phyloP scores from a whole-genome alignment of 768 basidiomycete genomes.

The Suillus occidentalis region DNA sequence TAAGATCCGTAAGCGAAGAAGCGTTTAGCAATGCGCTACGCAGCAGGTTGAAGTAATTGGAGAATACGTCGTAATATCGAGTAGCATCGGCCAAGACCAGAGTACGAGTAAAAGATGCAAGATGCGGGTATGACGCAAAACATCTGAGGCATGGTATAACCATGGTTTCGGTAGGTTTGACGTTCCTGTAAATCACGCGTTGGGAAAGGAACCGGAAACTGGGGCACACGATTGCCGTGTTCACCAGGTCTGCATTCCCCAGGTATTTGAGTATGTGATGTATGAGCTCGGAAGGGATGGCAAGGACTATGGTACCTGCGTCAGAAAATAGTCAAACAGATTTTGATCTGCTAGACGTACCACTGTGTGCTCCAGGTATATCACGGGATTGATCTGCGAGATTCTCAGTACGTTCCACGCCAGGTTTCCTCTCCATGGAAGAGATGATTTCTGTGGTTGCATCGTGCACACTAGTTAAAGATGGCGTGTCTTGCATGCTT shows the following conservation, averaged over 20 bases:
- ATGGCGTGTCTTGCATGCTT: neutral
- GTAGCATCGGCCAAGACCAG: constrained; percentile 10
- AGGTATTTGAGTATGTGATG: constrained; percentile 10
- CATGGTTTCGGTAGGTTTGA: constrained; percentile 2
- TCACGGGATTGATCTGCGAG: neutral
- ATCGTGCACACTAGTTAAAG: too few relatives aligned
- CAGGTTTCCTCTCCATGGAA: neutral
- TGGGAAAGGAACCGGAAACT: constrained; percentile 11
- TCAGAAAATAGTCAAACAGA: neutral
- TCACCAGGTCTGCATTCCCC: constrained; percentile 7
- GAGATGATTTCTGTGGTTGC: neutral
- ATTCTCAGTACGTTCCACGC: neutral
- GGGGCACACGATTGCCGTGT: constrained; percentile 2
- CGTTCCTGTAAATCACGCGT: constrained; percentile 11
- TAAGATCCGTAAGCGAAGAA: constrained; percentile 24
- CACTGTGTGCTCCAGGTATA: neutral
- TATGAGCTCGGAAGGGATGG: constrained; percentile 13
- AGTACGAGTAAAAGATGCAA: constrained; percentile 13
- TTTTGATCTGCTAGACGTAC: neutral
- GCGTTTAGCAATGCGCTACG: constrained; percentile 22
- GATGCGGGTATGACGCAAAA: constrained; percentile 9
- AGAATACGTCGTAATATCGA: neutral
- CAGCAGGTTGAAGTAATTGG: constrained; percentile 15
- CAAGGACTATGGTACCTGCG: neutral
- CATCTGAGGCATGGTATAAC: constrained; percentile 15